Conservation (phyloP, 176 grass and related monocot genomes). For the Panicum miliaceum region DNA sequence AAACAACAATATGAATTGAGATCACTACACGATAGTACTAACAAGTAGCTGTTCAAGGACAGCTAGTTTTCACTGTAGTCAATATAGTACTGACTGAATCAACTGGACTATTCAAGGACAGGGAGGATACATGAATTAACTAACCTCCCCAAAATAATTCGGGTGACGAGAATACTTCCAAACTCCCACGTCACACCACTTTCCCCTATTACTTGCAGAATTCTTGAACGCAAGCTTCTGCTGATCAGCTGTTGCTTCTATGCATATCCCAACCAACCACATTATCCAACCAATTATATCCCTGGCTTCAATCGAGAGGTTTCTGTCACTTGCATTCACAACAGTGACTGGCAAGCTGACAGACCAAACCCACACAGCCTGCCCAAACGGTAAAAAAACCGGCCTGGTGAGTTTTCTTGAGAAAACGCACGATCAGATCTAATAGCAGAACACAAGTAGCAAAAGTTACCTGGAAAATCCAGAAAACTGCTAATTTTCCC, state of each 20-base stretch:
- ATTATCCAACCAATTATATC: conserved; percentile 98
- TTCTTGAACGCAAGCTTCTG: conserved; percentile 96
- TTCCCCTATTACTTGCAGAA: conserved; percentile 68
- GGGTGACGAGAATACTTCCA: conserved; percentile 96
- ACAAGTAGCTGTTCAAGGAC: not conserved
- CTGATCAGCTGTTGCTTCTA: conserved; percentile 82
- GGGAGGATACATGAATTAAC: not conserved
- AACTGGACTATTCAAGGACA: not conserved
- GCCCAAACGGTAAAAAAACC: conserved; percentile 27
- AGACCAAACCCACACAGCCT: conserved; percentile 95
- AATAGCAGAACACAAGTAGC: conserved; percentile 28
- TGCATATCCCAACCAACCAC: conserved; percentile 64
- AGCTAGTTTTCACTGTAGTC: not conserved
- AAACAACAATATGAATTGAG: conserved; percentile 10
- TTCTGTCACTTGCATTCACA: conserved; percentile 77
- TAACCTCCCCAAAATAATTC: conserved; percentile 98
- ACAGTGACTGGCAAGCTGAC: conserved; percentile 92
- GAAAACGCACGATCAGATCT: conserved; percentile 5
- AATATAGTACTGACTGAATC: not conserved
- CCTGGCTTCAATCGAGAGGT: conserved; percentile 67
- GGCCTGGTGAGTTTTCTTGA: conserved; percentile 15
- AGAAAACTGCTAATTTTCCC: conserved; percentile 81
- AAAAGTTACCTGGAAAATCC: conserved; percentile 78
- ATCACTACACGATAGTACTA: not conserved
- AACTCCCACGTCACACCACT: conserved; percentile 77